Evolutionary conservation across 1,139 yeast species (phyloP), one percentile per base, ranked within the genome.

Genomic region (Pneumocystis jirovecii): DNA sequence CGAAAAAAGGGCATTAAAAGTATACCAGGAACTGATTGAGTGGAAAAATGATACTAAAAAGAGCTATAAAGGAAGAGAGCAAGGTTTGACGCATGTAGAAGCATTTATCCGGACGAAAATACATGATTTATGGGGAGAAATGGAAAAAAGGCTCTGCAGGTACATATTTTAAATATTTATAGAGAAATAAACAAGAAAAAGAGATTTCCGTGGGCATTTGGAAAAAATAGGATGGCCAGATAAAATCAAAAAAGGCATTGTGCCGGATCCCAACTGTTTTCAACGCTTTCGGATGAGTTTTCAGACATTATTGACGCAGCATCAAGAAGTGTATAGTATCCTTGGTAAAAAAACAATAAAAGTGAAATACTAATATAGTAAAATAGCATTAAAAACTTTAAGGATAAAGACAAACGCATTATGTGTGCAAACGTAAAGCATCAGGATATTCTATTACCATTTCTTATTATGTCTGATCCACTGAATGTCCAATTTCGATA

Each of bases 401-500:
- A 19, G 12, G 19, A 44, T 44, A 44, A 44, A 44, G 29, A 44
- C 15, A 25, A 34, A 17, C 39, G 17, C 42, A 19, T 17, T 57
- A 29, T 29, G 15, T 37, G 39, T 61, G 37, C 64, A 10, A 35
- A 37, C 7, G 21, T 82, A 0, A 65, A 65, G 3, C 78, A 80
- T 63, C 84, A 84, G 0, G 73, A 76, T 0, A 75, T 84, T 0
- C 76, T 86, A 73, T 81, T 86, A 83, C 86, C 85, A 0, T 79
- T 87, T 63, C 81, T 81, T 44, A 73, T 80, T 0, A 74, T 89
- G 40, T 76, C 86, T 0, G 78, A 80, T 60, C 85, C 86, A 8
- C 81, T 88, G 66, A 78, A 78, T 34, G 73, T 82, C 17, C 81
- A 93, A 66, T 88, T 90, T 72, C 79, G 82, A 61, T 91, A 81